Evolutionary conservation across 495 filamentous ascomycete species (phyloP).

Genomic region (Cercophora newfieldiana): DNA sequence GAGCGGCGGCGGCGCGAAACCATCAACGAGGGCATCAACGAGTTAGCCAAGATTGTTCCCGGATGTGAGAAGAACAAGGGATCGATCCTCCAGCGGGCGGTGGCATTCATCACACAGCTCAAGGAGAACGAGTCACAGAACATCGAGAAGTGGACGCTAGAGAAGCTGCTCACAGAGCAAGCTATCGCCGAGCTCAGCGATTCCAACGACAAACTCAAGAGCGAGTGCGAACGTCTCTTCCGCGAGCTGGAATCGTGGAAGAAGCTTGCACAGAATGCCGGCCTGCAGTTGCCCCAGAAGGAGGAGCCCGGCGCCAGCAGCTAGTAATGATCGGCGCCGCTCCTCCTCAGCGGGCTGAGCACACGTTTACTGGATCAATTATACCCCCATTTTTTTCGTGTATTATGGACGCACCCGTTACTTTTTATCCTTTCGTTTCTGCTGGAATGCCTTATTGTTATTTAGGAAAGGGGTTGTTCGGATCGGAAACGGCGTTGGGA

Average conservation of each 20-base stretch:
- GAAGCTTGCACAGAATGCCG: slow-evolving; percentile 73
- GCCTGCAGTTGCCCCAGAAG: slow-evolving; percentile 54
- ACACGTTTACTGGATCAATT: neutral
- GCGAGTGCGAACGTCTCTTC: slow-evolving; percentile 69
- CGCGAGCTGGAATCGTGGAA: slow-evolving; percentile 84
- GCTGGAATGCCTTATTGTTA: no score
- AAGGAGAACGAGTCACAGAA: slow-evolving; percentile 93
- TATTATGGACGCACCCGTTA: no score
- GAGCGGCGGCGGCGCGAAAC: slow-evolving; percentile 96
- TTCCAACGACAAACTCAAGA: slow-evolving; percentile 87
- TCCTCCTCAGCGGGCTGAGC: neutral
- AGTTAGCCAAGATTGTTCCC: slow-evolving; percentile 95
- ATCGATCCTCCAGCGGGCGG: slow-evolving; percentile 90
- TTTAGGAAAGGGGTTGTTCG: no score
- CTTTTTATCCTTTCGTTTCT: no score
- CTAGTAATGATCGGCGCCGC: slow-evolving; percentile 15
- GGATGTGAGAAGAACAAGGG: slow-evolving; percentile 99
- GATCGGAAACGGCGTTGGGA: no score
- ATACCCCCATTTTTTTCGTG: no score
- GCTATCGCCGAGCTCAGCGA: slow-evolving; percentile 87
- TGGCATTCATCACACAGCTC: slow-evolving; percentile 89
- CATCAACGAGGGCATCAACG: slow-evolving; percentile 98
- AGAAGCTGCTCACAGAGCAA: slow-evolving; percentile 92
- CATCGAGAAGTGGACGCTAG: slow-evolving; percentile 94
- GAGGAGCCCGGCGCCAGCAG: slow-evolving; percentile 38